phyloP scores from a whole-genome alignment of 1,284 basidiomycete genomes.

The Fomitopsis palustris region DNA sequence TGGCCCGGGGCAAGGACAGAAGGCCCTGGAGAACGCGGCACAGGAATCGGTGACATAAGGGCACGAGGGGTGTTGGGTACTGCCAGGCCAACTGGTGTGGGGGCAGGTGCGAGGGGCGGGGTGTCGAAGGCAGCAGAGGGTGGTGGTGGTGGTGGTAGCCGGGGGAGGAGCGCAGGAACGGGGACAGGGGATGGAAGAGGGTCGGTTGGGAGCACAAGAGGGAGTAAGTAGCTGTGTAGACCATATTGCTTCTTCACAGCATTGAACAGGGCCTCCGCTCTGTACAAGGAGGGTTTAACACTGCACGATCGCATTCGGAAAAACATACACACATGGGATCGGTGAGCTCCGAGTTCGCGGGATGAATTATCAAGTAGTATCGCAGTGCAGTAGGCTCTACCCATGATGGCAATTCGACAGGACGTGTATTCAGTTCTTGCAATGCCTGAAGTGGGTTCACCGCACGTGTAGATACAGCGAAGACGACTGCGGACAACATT shows the following conservation, averaged over 20 bases:
- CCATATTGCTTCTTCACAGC: slow-evolving; percentile 83
- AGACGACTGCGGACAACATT: slow-evolving; percentile 49
- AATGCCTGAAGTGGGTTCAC: slow-evolving; percentile 76
- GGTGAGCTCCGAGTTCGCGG: slow-evolving; percentile 61
- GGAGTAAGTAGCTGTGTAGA: slow-evolving; percentile 66
- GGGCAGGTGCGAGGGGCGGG: slow-evolving; percentile 22
- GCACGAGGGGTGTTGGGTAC: slow-evolving; percentile 11
- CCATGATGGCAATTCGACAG: slow-evolving; percentile 69
- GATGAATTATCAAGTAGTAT: slow-evolving; percentile 75
- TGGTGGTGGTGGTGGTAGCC: slow-evolving; percentile 54
- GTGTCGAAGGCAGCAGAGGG: slow-evolving; percentile 26
- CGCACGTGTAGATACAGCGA: slow-evolving; percentile 73
- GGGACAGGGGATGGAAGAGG: slow-evolving; percentile 61
- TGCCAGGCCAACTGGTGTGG: slow-evolving; percentile 9
- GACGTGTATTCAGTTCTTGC: slow-evolving; percentile 61
- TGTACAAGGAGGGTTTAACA: slow-evolving; percentile 26
- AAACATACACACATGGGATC: slow-evolving; percentile 66
- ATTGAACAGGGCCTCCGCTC: slow-evolving; percentile 72
- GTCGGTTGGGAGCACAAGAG: slow-evolving; percentile 51
- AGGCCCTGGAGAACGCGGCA: slow-evolving; percentile 19
- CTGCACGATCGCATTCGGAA: not conserved
- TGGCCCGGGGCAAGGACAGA: slow-evolving; percentile 11
- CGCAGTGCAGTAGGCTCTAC: slow-evolving; percentile 66
- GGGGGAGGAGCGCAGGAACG: slow-evolving; percentile 59
- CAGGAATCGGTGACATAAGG: slow-evolving; percentile 19